Evolutionary conservation across 2,329 filamentous ascomycete species (phyloP).

Genomic region (Lachnellula hyalina): DNA sequence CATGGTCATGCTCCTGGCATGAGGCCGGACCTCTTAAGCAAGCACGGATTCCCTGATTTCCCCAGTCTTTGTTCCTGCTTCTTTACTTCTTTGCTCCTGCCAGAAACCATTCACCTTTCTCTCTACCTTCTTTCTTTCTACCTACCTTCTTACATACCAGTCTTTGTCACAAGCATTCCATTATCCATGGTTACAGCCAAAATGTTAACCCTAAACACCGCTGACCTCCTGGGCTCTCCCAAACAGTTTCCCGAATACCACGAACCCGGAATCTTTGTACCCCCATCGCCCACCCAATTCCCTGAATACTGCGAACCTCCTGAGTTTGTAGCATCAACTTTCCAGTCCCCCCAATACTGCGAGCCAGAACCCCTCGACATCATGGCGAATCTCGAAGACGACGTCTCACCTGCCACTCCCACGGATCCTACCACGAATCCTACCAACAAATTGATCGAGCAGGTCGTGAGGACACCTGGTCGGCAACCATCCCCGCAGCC

Average conservation of each 20-base stretch:
- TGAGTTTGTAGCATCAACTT: background rate
- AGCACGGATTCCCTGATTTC: background rate
- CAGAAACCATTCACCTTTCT: background rate
- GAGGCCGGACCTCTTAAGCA: background rate
- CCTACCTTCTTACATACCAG: too few relatives aligned
- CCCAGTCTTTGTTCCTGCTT: background rate
- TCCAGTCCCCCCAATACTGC: slow-evolving; percentile 12
- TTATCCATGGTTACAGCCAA: slow-evolving; percentile 10
- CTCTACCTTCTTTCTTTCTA: too few relatives aligned
- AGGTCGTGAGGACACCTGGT: slow-evolving; percentile 25
- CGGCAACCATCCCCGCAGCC: slow-evolving; percentile 72
- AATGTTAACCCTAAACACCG: slow-evolving; percentile 20
- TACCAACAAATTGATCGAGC: slow-evolving; percentile 22
- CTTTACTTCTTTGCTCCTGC: background rate
- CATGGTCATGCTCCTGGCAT: background rate
- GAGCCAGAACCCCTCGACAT: slow-evolving; percentile 7
- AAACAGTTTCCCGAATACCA: slow-evolving; percentile 18
- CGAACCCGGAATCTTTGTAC: slow-evolving; percentile 12
- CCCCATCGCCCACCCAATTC: slow-evolving; percentile 5
- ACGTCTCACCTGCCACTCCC: background rate
- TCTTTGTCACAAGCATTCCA: too few relatives aligned
- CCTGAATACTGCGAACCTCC: slow-evolving; percentile 10
- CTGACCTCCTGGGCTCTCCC: slow-evolving; percentile 19
- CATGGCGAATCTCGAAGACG: slow-evolving; percentile 19
- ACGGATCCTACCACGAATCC: slow-evolving; percentile 5